phyloP scores from a whole-genome alignment of 805 yeast species.

The Lachancea waltii region DNA sequence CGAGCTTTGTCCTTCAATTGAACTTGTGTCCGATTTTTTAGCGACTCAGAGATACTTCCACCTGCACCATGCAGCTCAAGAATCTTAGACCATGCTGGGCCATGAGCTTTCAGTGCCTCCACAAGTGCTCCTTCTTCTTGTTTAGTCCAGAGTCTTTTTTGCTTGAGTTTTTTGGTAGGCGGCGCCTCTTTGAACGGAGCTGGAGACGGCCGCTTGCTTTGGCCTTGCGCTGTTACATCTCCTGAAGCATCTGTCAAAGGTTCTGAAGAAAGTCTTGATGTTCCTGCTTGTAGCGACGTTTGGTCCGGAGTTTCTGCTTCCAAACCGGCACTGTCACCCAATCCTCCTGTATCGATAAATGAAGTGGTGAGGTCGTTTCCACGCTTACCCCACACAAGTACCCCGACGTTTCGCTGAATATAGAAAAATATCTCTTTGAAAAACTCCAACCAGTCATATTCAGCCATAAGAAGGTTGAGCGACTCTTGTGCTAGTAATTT shows the following conservation, averaged over 20 bases:
- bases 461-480: conserved; percentile 52
- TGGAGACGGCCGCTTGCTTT: not conserved
- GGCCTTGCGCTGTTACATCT: not conserved
- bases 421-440: conserved; percentile 74
- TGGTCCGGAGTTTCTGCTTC: not conserved
- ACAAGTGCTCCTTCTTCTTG: conserved; percentile 83
- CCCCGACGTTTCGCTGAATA: conserved; percentile 65
- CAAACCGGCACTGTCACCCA: not conserved
- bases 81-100: conserved; percentile 93
- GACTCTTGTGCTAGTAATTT: conserved; percentile 43
- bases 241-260: not conserved
- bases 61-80: conserved; percentile 91
- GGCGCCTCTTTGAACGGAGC: not conserved
- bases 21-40: conserved; percentile 83
- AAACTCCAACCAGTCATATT: conserved; percentile 82
- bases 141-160: conserved; percentile 57
- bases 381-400: conserved; percentile 62
- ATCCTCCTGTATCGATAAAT: not conserved
- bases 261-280: not conserved
- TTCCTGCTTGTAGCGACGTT: not conserved
- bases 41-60: conserved; percentile 73
- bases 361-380: conserved; percentile 20
- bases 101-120: conserved; percentile 70
- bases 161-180: conserved; percentile 22
- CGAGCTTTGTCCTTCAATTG: conserved; percentile 96